These are phyloP conservation scores for Pythium oligandrum DNA, from an alignment of 352 stramenopile genomes.

Conservation along the genomic window DNA sequence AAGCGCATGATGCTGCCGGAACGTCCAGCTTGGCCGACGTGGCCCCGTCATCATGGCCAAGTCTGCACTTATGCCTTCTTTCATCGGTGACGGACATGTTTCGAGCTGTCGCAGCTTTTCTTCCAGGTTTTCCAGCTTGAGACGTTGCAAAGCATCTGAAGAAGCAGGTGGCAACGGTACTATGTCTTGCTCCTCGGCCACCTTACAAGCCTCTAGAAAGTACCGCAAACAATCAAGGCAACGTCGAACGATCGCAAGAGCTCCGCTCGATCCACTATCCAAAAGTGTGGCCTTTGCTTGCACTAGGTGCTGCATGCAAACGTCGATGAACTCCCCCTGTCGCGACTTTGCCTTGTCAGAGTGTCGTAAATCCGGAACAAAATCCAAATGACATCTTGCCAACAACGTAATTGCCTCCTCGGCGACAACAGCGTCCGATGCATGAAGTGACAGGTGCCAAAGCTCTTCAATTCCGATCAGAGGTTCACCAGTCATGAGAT, in stretches of 20 bases:
- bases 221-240: slow-evolving; percentile 68
- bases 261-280: neutral
- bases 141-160: neutral
- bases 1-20: slow-evolving; percentile 45
- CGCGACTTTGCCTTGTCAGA: slow-evolving; percentile 20
- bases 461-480: slow-evolving; percentile 47
- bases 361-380: slow-evolving; percentile 26
- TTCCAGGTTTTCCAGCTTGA: slow-evolving; percentile 49
- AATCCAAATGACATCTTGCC: slow-evolving; percentile 50
- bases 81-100: slow-evolving; percentile 66
- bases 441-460: slow-evolving; percentile 52
- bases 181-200: neutral
- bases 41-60: slow-evolving; percentile 15
- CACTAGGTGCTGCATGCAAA: slow-evolving; percentile 44
- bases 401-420: slow-evolving; percentile 64
- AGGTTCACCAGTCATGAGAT: slow-evolving; percentile 34
- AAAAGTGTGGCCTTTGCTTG: slow-evolving; percentile 22
- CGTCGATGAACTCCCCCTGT: slow-evolving; percentile 52
- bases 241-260: slow-evolving; percentile 32
- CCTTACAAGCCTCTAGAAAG: slow-evolving; percentile 44
- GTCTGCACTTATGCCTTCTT: slow-evolving; percentile 19
- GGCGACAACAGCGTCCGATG: slow-evolving; percentile 34
- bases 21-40: slow-evolving; percentile 59
- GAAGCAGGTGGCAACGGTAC: neutral
- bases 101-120: slow-evolving; percentile 49